These are phyloP conservation scores for Ustilago sp. DNA, from an alignment of 1,284 basidiomycete species.

Conservation along the genomic window DNA sequence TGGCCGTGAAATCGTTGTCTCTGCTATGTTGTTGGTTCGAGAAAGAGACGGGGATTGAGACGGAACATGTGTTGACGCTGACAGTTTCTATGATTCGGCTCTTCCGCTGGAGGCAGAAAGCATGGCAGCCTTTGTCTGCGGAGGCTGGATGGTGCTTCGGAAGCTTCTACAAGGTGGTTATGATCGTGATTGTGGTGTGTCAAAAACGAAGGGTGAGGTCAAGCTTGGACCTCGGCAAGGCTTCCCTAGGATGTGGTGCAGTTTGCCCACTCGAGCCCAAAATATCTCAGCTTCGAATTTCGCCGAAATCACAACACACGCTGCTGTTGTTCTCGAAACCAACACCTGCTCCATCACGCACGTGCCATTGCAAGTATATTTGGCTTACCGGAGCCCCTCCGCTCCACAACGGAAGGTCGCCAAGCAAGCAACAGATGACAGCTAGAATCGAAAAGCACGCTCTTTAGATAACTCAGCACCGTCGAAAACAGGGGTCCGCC, in stretches of 20 bases:
- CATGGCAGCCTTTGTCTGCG: background rate
- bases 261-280: conserved; percentile 2
- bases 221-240: background rate
- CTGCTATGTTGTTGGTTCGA: background rate
- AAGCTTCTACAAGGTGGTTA: too few species aligned
- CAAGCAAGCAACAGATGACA: too few species aligned
- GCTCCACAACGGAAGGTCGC: too few species aligned
- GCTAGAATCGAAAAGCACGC: too few species aligned
- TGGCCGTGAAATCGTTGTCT: background rate
- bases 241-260: background rate
- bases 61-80: background rate
- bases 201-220: background rate
- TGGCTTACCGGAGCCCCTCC: background rate
- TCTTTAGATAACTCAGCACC: too few species aligned
- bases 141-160: too few species aligned
- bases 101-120: background rate
- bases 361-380: background rate
- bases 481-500: too few species aligned
- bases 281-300: conserved; percentile 2
- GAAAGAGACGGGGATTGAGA: background rate
- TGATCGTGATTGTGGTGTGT: too few species aligned
- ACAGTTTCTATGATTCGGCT: background rate
- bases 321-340: background rate
- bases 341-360: conserved; percentile 3
- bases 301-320: conserved; percentile 3